Evolutionary conservation across 1,284 basidiomycete species (phyloP), one percentile per base, ranked within the genome.

Genomic region (Ustilago bromivora): DNA sequence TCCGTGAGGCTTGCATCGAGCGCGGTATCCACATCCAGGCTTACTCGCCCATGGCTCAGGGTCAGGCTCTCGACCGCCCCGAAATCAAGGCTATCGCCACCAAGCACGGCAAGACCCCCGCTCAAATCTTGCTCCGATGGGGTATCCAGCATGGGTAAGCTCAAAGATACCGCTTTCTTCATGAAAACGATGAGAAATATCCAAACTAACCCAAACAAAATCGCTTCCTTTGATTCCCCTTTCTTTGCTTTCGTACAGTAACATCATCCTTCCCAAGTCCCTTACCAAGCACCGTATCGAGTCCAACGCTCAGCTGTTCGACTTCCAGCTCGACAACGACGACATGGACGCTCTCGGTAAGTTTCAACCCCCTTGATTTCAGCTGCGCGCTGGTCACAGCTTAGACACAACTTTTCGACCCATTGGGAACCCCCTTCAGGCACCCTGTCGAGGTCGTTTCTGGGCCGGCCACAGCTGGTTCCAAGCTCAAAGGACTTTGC

Each of bases 21-120:
- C 82, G 82, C 53, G 84, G 82, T 41, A 84, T 85, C 69, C 84
- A 83, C 69, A 69, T 85, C 56, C 81, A 82, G 72, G 82, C 81
- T 46, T 85, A 85, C 77, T 83, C 81, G 56, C 84, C 84, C 61
- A 84, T 85, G 82, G 83, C 83, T 4, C 83, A 85, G 72, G 84
- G 84, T 54, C 81, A 83, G 70, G 81, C 79, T 11, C 76, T 85
- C 41, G 81, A 84, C 60, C 81, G 82, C 41, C 68, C 70, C 58
- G 83, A 84, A 57, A 84, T 85, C 68, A 79, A 80, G 76, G 75
- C 82, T 11, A 84, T 85, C 58, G 84, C 83, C 41, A 63, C 71
- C 59, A 84, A 85, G 66, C 84, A 84, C 81, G 75, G 78, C 76
- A 84, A 84, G 68, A 80, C 84, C n/a, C 76, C 83, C n/a, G 84